These are phyloP conservation scores for Thalassiosira hispida DNA, from an alignment of 352 stramenopile species.

Conservation along the genomic window DNA sequence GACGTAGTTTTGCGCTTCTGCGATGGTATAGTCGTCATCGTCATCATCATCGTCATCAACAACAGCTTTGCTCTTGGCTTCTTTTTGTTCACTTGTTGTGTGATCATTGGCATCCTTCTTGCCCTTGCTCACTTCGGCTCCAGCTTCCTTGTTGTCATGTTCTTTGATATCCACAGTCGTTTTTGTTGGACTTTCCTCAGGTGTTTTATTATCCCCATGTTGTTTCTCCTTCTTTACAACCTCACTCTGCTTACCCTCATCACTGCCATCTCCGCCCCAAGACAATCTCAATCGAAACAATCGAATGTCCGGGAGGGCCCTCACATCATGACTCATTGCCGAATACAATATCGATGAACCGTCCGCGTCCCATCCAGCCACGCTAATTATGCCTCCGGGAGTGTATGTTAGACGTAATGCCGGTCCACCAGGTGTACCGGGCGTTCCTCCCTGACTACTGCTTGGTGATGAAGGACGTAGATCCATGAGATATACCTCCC, in stretches of 20 bases:
- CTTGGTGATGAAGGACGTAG: constrained; percentile 15
- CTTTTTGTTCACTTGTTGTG: constrained; percentile 4
- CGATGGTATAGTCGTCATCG: constrained; percentile 28
- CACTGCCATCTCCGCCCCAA: constrained; percentile 2
- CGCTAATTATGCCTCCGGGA: constrained; percentile 46
- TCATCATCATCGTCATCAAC: constrained; percentile 28
- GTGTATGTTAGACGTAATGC: constrained; percentile 64
- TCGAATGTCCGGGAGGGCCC: constrained; percentile 58
- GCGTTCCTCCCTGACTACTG: background rate
- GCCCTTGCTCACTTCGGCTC: background rate
- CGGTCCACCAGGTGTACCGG: constrained; percentile 37
- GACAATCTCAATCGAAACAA: constrained; percentile 65
- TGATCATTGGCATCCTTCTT: background rate
- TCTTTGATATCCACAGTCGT: background rate
- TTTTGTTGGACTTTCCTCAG: background rate
- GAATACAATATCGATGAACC: constrained; percentile 59
- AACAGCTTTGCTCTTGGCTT: constrained; percentile 4
- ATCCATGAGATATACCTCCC: constrained; percentile 78
- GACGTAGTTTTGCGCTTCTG: constrained; percentile 23
- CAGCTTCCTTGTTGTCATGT: background rate
- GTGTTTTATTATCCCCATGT: no score
- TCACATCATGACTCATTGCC: constrained; percentile 43
- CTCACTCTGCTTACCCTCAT: background rate
- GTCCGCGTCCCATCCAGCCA: constrained; percentile 69
- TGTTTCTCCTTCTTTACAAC: no score